These are phyloP conservation scores for Cynara cardunculus DNA, from an alignment of 129 eudicot genomes.

Conservation along the genomic window DNA sequence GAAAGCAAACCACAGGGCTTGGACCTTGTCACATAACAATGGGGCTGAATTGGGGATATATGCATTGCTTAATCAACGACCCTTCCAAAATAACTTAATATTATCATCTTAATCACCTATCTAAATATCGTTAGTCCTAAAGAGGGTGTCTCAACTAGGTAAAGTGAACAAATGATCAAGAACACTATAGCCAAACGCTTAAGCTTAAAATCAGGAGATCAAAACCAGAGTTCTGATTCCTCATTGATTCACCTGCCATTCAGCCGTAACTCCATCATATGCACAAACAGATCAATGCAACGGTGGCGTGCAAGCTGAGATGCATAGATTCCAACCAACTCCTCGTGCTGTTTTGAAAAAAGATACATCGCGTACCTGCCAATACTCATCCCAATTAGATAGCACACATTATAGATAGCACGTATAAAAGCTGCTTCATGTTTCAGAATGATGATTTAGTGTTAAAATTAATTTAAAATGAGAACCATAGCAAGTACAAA, in stretches of 20 bases:
- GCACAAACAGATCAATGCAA: slow-evolving; percentile 92
- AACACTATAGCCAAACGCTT: not conserved
- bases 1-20: no score
- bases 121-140: not conserved
- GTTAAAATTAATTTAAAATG: not conserved
- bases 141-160: not conserved
- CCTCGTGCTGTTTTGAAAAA: slow-evolving; percentile 82
- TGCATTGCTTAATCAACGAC: not conserved
- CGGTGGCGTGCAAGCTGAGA: slow-evolving; percentile 96
- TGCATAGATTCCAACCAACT: slow-evolving; percentile 94
- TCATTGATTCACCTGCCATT: slow-evolving; percentile 57
- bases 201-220: not conserved
- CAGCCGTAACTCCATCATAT: slow-evolving; percentile 97
- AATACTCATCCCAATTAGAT: slow-evolving; percentile 3
- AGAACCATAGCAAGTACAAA: not conserved
- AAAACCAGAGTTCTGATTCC: not conserved
- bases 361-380: slow-evolving; percentile 89
- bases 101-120: not conserved
- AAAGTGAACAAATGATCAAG: not conserved
- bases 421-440: not conserved
- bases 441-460: not conserved
- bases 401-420: slow-evolving; percentile 7
- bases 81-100: not conserved
- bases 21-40: not conserved
- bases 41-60: not conserved